Base-by-base conservation (phyloP, 306 rosid genomes). In the Prunus kanzakura region DNA sequence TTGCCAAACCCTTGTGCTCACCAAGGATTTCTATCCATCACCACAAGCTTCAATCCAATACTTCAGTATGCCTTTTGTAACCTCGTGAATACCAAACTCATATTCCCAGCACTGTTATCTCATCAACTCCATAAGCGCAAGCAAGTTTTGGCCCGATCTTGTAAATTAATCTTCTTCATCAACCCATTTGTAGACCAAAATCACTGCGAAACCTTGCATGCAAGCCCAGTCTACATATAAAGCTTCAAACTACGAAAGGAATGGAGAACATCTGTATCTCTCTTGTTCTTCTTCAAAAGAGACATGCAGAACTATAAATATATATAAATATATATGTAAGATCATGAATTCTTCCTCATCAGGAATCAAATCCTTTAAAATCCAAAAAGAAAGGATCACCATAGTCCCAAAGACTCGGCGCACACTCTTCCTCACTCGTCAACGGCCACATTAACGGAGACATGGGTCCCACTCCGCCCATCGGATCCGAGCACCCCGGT, bases 391-490 rank as follows among this genome's bases (percentile, higher is more conserved):
- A 84, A 71, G 96, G 92, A 77, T 94, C 98, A 15, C 73, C 85
- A 27, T 95, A 92, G 76, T 95, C 98, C 97, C 97, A 92, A 14
- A 92, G 64, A 62, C 73, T 78, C 11, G 89, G 82, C 16, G 84
- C 64, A 38, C 83, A 79, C 45, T 84, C 92, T 2, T 86, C 97
- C 38, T 87, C 94, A 62, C 45, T 85, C 1, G 81, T 66, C 78
- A 87, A 57, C 0, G 89, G 84, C 98, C 98, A 95, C 79, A 82
- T 41, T 45, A 87, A 66, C 1, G 96, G 87, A 38, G 96, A 88
- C 72, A 84, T 88, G 6, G 88, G 76, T 32, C 27, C 83, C 25
- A 64, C 60, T 6, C 72, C 25, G 19, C 72, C 85, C 63, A 76
- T 35, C 65, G 84, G 84, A 84, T 89, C 91, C 51, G 81, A 85